Evolutionary conservation across 148 eudicot genomes (phyloP).

Genomic region (Rhododendron henanense): DNA sequence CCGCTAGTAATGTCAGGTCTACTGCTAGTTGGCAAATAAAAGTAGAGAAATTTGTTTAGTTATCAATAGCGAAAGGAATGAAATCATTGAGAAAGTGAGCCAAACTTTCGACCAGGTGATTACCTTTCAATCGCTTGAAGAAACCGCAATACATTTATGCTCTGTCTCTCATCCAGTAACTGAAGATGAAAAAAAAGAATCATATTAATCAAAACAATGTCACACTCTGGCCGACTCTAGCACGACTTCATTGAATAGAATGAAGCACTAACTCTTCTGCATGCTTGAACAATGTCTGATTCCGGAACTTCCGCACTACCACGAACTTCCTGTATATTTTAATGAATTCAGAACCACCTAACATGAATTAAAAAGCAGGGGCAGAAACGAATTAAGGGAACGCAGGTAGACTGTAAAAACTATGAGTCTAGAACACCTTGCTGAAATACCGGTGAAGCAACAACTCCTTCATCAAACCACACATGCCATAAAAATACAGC

Average conservation of each 20-base stretch:
- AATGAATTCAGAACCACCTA: constrained; percentile 14
- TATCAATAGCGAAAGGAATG: neutral
- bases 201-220: constrained; percentile 1
- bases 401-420: neutral
- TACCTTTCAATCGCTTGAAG: constrained; percentile 92
- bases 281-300: constrained; percentile 91
- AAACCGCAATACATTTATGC: constrained; percentile 73
- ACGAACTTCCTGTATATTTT: constrained; percentile 68
- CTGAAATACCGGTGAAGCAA: constrained; percentile 90
- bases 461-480: constrained; percentile 77
- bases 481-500: constrained; percentile 86
- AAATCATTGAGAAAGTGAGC: neutral
- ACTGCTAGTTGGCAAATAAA: constrained; percentile 42
- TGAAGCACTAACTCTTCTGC: constrained; percentile 73
- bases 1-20: constrained; percentile 88
- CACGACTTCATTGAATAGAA: neutral
- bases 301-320: constrained; percentile 73
- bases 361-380: constrained; percentile 7
- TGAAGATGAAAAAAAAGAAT: constrained; percentile 23
- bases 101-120: constrained; percentile 7
- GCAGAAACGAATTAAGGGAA: neutral
- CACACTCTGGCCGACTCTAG: neutral
- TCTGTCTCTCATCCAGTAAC: constrained; percentile 90
- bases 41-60: neutral
- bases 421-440: constrained; percentile 46